Percentiles rank a stretch among this genome's conserved stretches.
Conservation (phyloP, 306 rosid species). For the Argentina anserina region DNA sequence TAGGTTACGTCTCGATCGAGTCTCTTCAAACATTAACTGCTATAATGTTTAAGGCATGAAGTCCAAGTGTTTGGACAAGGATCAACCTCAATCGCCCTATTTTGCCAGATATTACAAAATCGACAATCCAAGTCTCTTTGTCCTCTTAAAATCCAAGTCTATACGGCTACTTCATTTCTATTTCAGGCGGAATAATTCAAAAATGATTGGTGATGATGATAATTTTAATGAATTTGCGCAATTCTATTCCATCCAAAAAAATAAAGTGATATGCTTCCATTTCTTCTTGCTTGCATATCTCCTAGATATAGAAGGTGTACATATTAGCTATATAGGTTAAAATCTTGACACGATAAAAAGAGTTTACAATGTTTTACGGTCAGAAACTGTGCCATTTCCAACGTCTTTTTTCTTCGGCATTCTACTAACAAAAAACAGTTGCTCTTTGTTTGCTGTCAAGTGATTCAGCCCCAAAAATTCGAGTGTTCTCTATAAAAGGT, state of each 20-base stretch:
- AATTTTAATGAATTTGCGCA: background rate
- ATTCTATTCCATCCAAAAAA: too few relatives aligned
- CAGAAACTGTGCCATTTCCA: too few relatives aligned
- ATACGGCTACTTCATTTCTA: too few relatives aligned
- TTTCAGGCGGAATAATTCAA: too few relatives aligned
- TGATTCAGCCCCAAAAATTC: background rate
- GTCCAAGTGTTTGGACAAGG: background rate
- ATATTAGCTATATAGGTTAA: background rate
- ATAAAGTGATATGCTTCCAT: background rate
- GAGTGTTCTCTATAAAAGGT: conserved; percentile 4
- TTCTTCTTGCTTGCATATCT: background rate
- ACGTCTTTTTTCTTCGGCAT: background rate
- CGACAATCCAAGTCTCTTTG: too few relatives aligned
- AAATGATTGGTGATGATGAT: too few relatives aligned
- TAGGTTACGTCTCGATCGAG: background rate
- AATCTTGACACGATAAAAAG: background rate
- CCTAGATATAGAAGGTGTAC: background rate
- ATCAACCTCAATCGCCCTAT: background rate
- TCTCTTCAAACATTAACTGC: background rate
- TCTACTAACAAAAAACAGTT: background rate
- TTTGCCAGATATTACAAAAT: background rate
- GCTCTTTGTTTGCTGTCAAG: background rate
- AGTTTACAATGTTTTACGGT: too few relatives aligned
- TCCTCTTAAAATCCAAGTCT: too few relatives aligned
- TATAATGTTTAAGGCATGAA: background rate